Conservation (phyloP, 2,329 filamentous ascomycete genomes). For the Diplodia scrobiculata region DNA sequence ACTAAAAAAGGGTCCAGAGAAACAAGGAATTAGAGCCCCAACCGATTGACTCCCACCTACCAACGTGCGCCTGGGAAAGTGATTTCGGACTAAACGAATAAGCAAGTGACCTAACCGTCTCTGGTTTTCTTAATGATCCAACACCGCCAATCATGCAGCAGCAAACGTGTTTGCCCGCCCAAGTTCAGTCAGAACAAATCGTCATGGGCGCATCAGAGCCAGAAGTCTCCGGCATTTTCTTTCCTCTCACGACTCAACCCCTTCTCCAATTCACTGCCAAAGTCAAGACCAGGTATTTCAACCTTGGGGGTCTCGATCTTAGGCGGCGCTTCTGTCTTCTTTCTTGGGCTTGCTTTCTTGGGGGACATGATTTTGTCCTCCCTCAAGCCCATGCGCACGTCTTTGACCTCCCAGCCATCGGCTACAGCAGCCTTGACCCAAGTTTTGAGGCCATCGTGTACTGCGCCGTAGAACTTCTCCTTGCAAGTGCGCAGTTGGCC, state of each 20-base stretch:
- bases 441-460: slow-evolving; percentile 83
- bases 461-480: slow-evolving; percentile 92
- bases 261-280: slow-evolving; percentile 24
- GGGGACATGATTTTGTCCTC: slow-evolving; percentile 44
- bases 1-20: background rate
- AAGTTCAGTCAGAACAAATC: background rate
- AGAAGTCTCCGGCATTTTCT: slow-evolving; percentile 21
- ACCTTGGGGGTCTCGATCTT: slow-evolving; percentile 46
- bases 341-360: slow-evolving; percentile 31
- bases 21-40: slow-evolving; percentile 9
- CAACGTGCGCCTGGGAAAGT: slow-evolving; percentile 17
- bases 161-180: background rate
- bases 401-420: slow-evolving; percentile 82
- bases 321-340: slow-evolving; percentile 44
- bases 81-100: background rate
- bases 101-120: slow-evolving; percentile 10
- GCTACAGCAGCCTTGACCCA: slow-evolving; percentile 87
- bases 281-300: slow-evolving; percentile 35
- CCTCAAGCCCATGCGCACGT: slow-evolving; percentile 70
- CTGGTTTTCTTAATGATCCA: slow-evolving; percentile 17
- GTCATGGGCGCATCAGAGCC: slow-evolving; percentile 4
- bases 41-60: slow-evolving; percentile 22
- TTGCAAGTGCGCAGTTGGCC: slow-evolving; percentile 86
- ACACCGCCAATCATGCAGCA: slow-evolving; percentile 15
- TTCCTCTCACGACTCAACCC: slow-evolving; percentile 9